phyloP scores from a whole-genome alignment of 176 grass and related monocot genomes.

The Phyllostachys edulis region DNA sequence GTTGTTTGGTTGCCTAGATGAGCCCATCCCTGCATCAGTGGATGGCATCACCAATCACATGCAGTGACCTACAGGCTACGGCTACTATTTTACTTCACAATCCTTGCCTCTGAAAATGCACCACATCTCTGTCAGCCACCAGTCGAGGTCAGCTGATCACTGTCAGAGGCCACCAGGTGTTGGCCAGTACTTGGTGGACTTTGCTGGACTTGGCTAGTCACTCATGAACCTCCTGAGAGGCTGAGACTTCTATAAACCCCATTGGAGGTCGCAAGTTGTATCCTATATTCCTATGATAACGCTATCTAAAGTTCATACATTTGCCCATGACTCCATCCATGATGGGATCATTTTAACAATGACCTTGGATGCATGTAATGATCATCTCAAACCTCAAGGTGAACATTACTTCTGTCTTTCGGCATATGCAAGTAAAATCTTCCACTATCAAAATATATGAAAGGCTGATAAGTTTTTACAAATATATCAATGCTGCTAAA shows the following conservation, averaged over 20 bases:
- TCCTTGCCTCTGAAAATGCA: background rate
- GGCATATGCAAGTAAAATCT: background rate
- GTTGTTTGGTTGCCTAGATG: background rate
- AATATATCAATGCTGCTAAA: background rate
- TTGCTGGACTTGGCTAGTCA: background rate
- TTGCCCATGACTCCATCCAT: background rate
- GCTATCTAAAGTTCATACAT: background rate
- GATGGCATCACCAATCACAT: too few species aligned
- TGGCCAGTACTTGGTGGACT: background rate
- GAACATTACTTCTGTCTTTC: background rate
- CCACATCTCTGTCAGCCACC: background rate
- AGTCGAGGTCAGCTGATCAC: background rate
- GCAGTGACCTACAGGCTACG: too few species aligned
- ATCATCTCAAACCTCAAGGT: slow-evolving; percentile 3
- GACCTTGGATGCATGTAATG: background rate
- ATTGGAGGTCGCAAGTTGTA: background rate
- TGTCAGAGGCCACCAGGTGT: background rate
- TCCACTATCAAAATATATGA: background rate
- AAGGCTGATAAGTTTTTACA: background rate
- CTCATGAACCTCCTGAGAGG: background rate
- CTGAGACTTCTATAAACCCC: background rate
- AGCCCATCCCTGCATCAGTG: too few species aligned
- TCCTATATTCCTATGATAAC: background rate
- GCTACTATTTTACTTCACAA: background rate
- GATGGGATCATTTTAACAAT: background rate